Percentiles rank a stretch among this genome's conserved stretches.
phyloP scores from a whole-genome alignment of 352 stramenopile genomes.

The Globisporangium spinosum region DNA sequence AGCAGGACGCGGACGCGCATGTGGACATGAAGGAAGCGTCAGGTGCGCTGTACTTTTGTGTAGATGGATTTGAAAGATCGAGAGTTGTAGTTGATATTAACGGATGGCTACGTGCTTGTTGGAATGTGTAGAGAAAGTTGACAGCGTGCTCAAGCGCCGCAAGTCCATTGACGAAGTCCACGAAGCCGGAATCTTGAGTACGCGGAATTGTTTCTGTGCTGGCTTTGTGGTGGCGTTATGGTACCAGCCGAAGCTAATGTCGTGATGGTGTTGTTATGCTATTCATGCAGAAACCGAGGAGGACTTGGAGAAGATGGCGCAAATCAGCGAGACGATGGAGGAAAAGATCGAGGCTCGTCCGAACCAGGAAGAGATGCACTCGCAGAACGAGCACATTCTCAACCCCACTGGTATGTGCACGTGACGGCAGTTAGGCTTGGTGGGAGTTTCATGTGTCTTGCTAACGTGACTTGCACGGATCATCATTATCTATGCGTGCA shows the following conservation, averaged over 20 bases:
- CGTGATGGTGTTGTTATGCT: neutral
- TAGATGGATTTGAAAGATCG: neutral
- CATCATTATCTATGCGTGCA: slow-evolving; percentile 1
- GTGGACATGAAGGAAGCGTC: slow-evolving; percentile 36
- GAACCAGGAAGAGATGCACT: slow-evolving; percentile 47
- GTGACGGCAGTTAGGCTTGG: neutral
- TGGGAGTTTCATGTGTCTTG: neutral
- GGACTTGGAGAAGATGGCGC: slow-evolving; percentile 36
- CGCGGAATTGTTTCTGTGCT: slow-evolving; percentile 8
- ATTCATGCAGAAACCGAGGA: slow-evolving; percentile 28
- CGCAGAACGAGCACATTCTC: slow-evolving; percentile 46
- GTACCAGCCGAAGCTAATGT: neutral
- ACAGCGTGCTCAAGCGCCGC: slow-evolving; percentile 33
- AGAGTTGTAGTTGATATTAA: neutral
- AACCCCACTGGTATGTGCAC: slow-evolving; percentile 30
- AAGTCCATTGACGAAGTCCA: slow-evolving; percentile 49
- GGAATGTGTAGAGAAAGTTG: slow-evolving; percentile 30
- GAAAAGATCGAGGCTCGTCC: slow-evolving; percentile 46
- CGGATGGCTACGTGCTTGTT: neutral
- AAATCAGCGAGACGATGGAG: slow-evolving; percentile 35
- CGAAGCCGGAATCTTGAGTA: slow-evolving; percentile 42
- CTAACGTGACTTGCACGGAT: neutral
- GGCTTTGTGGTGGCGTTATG: neutral
- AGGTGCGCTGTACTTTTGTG: slow-evolving; percentile 15
- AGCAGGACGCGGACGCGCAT: slow-evolving; percentile 15